Percentiles rank a stretch among this genome's conserved stretches.
Evolutionary conservation across 257 asterid species (phyloP).

Genomic region (Handroanthus guayacan): DNA sequence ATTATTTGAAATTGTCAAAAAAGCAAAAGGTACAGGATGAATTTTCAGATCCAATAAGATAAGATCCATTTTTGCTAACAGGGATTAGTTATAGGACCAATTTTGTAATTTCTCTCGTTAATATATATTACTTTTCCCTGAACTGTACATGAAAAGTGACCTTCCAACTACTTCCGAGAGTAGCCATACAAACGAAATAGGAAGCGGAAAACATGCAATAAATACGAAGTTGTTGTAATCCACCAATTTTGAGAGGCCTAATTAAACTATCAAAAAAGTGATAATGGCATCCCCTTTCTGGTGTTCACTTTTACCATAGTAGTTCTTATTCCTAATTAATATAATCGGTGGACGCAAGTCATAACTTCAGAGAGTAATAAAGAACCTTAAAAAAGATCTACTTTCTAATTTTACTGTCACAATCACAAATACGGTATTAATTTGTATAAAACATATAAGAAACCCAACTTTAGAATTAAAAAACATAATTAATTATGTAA

Average conservation of each 20-base stretch:
- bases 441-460: neutral
- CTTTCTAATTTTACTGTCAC: too few relatives aligned
- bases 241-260: neutral
- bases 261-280: neutral
- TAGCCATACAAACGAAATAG: neutral
- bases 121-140: neutral
- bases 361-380: too few relatives aligned
- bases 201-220: neutral
- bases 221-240: neutral
- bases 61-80: too few relatives aligned
- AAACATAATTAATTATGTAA: neutral
- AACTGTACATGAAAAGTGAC: conserved; percentile 11
- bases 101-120: too few relatives aligned
- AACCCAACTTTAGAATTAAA: neutral
- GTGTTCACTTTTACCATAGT: neutral
- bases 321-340: too few relatives aligned
- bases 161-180: neutral
- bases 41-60: too few relatives aligned
- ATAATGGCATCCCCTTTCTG: neutral
- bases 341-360: too few relatives aligned
- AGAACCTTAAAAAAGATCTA: too few relatives aligned
- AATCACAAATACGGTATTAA: neutral
- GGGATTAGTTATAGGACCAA: too few relatives aligned
- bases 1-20: too few relatives aligned
- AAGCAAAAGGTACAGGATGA: too few relatives aligned